Evolutionary conservation across 1,284 basidiomycete genomes (phyloP), one percentile per base, ranked within the genome.

Genomic region (Ustilago hordei): DNA sequence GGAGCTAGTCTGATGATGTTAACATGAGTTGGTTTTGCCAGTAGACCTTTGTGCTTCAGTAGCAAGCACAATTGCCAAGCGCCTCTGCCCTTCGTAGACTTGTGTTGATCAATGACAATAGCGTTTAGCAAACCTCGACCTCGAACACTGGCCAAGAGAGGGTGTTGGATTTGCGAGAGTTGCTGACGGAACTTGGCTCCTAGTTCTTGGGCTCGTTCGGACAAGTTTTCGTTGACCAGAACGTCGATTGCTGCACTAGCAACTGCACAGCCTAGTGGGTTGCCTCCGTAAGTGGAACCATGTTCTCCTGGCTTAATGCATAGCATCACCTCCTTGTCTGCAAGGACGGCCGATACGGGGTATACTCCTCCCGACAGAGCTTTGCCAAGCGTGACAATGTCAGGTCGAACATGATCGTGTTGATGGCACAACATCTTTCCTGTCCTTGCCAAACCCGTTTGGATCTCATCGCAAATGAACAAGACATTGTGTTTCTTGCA

Each of bases 1-100:
- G 96, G 96, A 1, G 96, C 94, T 83, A 99, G 95, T 38, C 96
- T 93, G 79, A 99, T 94, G 92, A 94, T 94, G 87, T 98, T 96
- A 54, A 91, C 91, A 84, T 98, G 96, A 0, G 96, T 99, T 15
- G 96, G 95, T 89, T 99, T 99, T 58, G 95, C 95, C 75, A 97
- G 88, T 64, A 97, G 89, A 8, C 95, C 95, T 64, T 93, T 90
- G 81, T 91, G 91, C 91, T 96, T 97, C 87, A 99, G 88, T 78
- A 98, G 87, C 83, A 98, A 86, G 87, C 97, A 99, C 59, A 99
- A 89, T 86, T 99, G 93, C 97, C 96, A 98, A 7, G 96, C 96
- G 3, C 92, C 92, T 67, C 95, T 89, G 17, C 93, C 91, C 67
- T 82, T 84, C 85, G 90, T 92, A 80, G 92, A 93, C 88, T 91